A percentile compares a stretch with the other conserved stretches of the same genome.
Evolutionary conservation across 2,329 filamentous ascomycete genomes (phyloP).

Genomic region (Trichoderma sp.): DNA sequence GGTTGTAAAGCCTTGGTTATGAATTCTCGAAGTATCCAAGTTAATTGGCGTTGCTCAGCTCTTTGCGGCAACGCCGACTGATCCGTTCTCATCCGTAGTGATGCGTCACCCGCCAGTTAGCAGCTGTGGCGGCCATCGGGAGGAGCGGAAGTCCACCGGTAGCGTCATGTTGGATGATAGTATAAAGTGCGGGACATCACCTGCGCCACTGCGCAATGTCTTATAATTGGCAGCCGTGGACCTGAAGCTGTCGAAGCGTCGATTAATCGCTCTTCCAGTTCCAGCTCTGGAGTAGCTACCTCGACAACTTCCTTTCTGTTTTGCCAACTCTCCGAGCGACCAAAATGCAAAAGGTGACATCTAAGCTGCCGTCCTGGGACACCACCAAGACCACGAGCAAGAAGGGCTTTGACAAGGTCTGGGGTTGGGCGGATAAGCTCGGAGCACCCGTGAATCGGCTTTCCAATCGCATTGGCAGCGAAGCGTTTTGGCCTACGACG

Average conservation of each 20-base stretch:
- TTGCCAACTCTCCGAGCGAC: background rate
- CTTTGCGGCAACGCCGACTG: background rate
- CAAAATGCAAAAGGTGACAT: conserved; percentile 36
- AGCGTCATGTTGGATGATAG: conserved; percentile 1
- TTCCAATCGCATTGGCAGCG: conserved; percentile 66
- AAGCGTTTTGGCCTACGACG: conserved; percentile 73
- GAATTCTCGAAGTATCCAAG: conserved; percentile 5
- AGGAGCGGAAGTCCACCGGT: conserved; percentile 8
- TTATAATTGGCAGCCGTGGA: background rate
- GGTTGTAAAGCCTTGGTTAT: background rate
- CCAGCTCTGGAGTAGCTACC: background rate
- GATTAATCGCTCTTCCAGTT: background rate
- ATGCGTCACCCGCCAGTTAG: conserved; percentile 11
- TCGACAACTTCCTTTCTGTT: background rate
- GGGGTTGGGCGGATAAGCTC: conserved; percentile 48
- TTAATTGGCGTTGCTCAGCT: background rate
- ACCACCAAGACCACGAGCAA: conserved; percentile 55
- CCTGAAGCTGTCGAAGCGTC: background rate
- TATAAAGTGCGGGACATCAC: conserved; percentile 3
- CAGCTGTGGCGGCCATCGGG: conserved; percentile 7
- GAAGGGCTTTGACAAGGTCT: conserved; percentile 72
- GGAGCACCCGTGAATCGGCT: conserved; percentile 67
- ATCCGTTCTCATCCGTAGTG: conserved; percentile 3
- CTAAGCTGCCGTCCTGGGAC: conserved; percentile 47
- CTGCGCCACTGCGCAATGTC: background rate